Evolutionary conservation across 805 yeast species (phyloP).

Genomic region (Barnettozyma vustinii): DNA sequence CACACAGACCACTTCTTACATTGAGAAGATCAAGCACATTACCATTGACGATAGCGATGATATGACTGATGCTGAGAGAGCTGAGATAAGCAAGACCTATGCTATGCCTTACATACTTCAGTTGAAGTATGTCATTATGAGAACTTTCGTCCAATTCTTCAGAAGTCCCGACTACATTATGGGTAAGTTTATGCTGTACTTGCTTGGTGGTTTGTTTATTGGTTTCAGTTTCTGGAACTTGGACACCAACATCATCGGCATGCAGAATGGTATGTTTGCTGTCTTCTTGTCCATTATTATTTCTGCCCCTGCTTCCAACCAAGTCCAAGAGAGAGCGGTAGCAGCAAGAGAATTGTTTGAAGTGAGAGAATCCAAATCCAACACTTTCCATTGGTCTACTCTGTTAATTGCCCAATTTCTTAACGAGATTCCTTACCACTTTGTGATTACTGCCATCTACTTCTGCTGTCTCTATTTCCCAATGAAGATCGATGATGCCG

Average conservation of each 20-base stretch:
- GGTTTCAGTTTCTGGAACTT: conserved; percentile 73
- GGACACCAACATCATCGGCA: conserved; percentile 45
- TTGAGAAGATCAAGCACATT: conserved; percentile 12
- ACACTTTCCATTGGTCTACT: conserved; percentile 69
- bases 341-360: conserved; percentile 59
- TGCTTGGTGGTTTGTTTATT: conserved; percentile 55
- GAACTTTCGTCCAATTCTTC: conserved; percentile 45
- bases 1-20: conserved; percentile 25
- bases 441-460: conserved; percentile 43
- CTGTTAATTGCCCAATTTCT: conserved; percentile 48
- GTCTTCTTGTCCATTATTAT: conserved; percentile 56
- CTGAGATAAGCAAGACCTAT: conserved; percentile 21
- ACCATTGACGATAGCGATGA: conserved; percentile 3
- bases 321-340: conserved; percentile 57
- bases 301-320: conserved; percentile 56
- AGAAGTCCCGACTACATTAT: conserved; percentile 58
- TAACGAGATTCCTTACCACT: conserved; percentile 58
- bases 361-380: conserved; percentile 66
- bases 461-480: conserved; percentile 52
- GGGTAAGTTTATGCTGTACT: conserved; percentile 50
- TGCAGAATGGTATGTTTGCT: conserved; percentile 58
- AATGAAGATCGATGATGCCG: conserved; percentile 34
- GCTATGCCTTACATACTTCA: conserved; percentile 42
- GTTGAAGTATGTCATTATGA: conserved; percentile 33
- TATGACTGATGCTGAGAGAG: conserved; percentile 8